Conservation (phyloP, 352 stramenopile species). For the Plasmopara halstedii region DNA sequence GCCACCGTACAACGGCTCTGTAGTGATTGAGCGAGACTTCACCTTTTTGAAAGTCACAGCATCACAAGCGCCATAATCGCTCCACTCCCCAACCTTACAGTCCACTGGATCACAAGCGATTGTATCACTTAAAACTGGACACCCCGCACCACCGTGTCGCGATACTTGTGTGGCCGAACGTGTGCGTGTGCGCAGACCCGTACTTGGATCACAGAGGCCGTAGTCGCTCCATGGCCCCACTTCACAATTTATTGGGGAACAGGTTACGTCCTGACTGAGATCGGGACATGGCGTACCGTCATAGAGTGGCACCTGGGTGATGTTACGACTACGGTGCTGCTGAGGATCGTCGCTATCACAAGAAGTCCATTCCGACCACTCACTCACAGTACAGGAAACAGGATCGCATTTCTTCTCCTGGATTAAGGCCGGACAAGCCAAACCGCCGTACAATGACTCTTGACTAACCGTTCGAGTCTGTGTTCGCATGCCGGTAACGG, state of each 20-base stretch:
- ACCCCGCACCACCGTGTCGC: slow-evolving; percentile 27
- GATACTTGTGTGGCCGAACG: slow-evolving; percentile 15
- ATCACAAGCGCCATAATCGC: slow-evolving; percentile 36
- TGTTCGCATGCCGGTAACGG: slow-evolving; percentile 28
- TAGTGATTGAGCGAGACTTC: slow-evolving; percentile 29
- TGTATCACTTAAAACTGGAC: slow-evolving; percentile 21
- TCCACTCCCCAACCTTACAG: slow-evolving; percentile 35
- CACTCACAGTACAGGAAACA: slow-evolving; percentile 26
- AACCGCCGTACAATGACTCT: slow-evolving; percentile 30
- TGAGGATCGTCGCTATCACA: slow-evolving; percentile 47
- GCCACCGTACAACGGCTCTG: slow-evolving; percentile 32
- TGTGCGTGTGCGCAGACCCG: slow-evolving; percentile 31
- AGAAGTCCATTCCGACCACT: slow-evolving; percentile 41
- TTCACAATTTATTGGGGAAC: slow-evolving; percentile 36
- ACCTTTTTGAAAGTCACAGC: slow-evolving; percentile 35
- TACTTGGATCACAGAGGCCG: slow-evolving; percentile 30
- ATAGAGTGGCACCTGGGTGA: slow-evolving; percentile 30
- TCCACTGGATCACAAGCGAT: slow-evolving; percentile 39
- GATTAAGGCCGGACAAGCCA: slow-evolving; percentile 21
- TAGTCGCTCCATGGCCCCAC: slow-evolving; percentile 36
- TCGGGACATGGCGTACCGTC: slow-evolving; percentile 22
- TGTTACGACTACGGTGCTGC: slow-evolving; percentile 24
- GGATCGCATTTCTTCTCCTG: slow-evolving; percentile 45
- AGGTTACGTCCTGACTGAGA: slow-evolving; percentile 29
- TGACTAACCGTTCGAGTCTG: slow-evolving; percentile 26